Conservation (phyloP, 768 basidiomycete genomes). For the Rhodotorula babjevae region DNA sequence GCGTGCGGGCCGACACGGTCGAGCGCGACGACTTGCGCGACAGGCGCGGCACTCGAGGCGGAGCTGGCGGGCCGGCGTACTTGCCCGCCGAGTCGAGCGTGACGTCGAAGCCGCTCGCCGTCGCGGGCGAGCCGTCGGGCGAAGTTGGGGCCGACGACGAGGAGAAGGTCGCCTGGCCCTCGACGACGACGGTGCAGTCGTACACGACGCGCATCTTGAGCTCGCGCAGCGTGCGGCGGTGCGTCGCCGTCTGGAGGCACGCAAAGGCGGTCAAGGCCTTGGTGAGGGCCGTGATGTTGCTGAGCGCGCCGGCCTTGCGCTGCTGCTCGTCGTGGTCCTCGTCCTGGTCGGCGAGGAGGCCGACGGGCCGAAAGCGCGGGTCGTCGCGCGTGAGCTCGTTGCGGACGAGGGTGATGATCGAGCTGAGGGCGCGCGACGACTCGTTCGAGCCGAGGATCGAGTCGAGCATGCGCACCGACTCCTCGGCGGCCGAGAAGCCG, state of each 20-base stretch:
- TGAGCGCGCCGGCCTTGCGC: constrained; percentile 35
- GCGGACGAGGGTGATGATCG: constrained; percentile 48
- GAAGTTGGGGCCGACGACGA: neutral
- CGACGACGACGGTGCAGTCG: constrained; percentile 46
- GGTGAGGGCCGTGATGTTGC: constrained; percentile 46
- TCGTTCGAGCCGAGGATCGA: constrained; percentile 49
- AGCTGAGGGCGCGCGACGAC: constrained; percentile 46
- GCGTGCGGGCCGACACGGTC: neutral
- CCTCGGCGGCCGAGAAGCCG: constrained; percentile 44
- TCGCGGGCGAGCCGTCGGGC: neutral
- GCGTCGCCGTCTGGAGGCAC: constrained; percentile 48
- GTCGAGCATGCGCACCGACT: constrained; percentile 43
- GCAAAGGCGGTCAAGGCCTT: constrained; percentile 50
- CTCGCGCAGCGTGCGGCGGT: constrained; percentile 43
- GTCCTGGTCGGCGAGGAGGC: constrained; percentile 14
- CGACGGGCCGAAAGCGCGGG: constrained; percentile 27
- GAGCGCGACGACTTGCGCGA: neutral
- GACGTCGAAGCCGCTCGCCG: neutral
- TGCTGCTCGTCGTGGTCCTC: constrained; percentile 33
- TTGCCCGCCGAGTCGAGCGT: neutral
- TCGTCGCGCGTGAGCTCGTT: constrained; percentile 46
- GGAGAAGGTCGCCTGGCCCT: constrained; percentile 3
- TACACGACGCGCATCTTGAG: constrained; percentile 47
- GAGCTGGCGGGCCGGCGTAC: constrained; percentile 8
- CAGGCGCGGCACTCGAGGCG: neutral